Base-by-base conservation (phyloP, 2,329 filamentous ascomycete species). In the Fusarium caatingaense region DNA sequence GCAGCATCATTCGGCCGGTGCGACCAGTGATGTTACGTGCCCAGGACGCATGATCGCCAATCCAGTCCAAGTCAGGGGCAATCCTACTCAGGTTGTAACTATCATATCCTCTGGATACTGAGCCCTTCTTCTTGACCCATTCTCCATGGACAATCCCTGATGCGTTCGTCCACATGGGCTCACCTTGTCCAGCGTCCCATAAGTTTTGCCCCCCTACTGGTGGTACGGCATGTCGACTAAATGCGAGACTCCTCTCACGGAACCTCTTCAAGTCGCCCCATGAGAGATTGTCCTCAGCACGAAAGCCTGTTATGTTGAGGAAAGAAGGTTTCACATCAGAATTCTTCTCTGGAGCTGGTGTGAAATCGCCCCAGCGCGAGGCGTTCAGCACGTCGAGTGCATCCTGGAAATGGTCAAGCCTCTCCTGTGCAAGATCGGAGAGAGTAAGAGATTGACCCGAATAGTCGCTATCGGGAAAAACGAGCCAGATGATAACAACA, bases 1-100 rank as follows among this genome's bases (percentile, higher is more conserved):
- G 87, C 60, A 97, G 77, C 65, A 90, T 85, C 64, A 97, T 86
- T 65, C 87, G 89, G 16, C 93, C 93, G 50, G 88, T 84, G 3
- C 79, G 76, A 2, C 93, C 92, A 1, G 94, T 97, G 62, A 97
- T 85, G 78, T 98, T 98, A 68, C 93, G 88, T 27, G 88, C 88
- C 86, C 93, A 97, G 16, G 89, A 86, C 28, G 82, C 80, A 45
- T 86, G 84, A 57, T 79, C 78, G 28, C 76, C 83, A 23, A 88
- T 85, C 84, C 94, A 97, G 45, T 89, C 86, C 65, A 92, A 85
- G 15, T 83, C 86, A 2, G 90, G 88, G 15, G 88, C 86, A 65
- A 92, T 88, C 15, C 85, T 85, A 32, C 88, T 90, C 46, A 92
- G 81, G 73, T 94, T 94, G 78, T 83, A 87, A 77, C 76, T 85